Evolutionary conservation across 164 flowering plant genomes (phyloP).

Genomic region (Aristolochia fimbriata): DNA sequence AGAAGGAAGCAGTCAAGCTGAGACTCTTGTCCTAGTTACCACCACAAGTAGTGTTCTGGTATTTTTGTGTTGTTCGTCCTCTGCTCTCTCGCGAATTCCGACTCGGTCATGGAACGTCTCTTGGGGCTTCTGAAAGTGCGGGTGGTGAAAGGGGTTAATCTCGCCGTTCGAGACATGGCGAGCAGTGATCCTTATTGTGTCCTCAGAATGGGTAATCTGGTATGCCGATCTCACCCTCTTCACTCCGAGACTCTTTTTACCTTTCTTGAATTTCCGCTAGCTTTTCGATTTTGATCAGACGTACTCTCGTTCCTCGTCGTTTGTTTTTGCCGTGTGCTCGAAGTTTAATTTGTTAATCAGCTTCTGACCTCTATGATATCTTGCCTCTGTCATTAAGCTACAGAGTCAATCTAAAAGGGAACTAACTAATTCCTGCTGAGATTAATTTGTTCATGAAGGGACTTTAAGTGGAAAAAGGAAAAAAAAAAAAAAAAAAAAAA

Average conservation of each 20-base stretch:
- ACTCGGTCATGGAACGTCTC: constrained; percentile 27
- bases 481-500: no score
- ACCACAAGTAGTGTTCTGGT: not conserved
- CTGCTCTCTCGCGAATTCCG: not conserved
- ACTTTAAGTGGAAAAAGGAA: no score
- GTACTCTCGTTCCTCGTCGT: no score
- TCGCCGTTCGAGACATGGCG: constrained; percentile 46
- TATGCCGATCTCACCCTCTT: not conserved
- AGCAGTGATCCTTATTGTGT: constrained; percentile 63
- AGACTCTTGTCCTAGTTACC: no score
- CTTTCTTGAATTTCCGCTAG: not conserved
- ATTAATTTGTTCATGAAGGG: no score
- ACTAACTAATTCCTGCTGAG: no score
- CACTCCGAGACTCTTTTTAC: not conserved
- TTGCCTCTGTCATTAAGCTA: no score
- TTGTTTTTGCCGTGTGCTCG: no score
- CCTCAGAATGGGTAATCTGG: constrained; percentile 33
- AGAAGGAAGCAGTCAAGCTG: not conserved
- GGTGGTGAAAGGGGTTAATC: constrained; percentile 39
- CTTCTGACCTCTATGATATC: no score
- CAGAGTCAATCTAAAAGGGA: no score
- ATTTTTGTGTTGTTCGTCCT: not conserved
- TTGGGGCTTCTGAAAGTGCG: constrained; percentile 53
- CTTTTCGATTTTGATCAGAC: not conserved
- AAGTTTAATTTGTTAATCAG: no score